Conservation (phyloP, 2,329 filamentous ascomycete species). For the Talaromyces amestolkiae region DNA sequence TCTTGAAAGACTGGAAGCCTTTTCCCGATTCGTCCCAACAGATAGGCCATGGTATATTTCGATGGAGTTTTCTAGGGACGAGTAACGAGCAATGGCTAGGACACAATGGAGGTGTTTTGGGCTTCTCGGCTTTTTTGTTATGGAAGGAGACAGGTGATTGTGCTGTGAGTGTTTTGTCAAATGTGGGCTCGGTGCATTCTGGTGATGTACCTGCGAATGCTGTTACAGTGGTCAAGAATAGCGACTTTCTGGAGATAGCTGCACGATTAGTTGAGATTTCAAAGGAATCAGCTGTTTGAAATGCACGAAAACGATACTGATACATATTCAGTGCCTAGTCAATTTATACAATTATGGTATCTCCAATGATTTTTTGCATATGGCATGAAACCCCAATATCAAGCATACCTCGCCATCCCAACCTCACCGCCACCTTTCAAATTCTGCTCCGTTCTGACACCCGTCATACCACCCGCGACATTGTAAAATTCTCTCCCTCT, state of each 20-base stretch:
- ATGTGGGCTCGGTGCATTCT: background rate
- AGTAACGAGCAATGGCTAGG: background rate
- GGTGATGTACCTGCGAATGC: background rate
- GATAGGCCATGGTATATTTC: background rate
- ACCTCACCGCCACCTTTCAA: background rate
- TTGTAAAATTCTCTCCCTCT: conserved; percentile 6
- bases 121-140: background rate
- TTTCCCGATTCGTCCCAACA: background rate
- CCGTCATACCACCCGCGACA: background rate
- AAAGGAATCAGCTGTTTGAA: background rate
- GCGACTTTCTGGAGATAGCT: background rate
- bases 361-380: background rate
- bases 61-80: background rate
- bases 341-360: background rate
- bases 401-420: conserved; percentile 5
- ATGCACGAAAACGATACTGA: background rate
- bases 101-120: background rate
- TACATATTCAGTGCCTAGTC: too few species aligned
- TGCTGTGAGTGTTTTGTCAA: background rate
- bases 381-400: background rate
- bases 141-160: background rate
- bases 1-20: background rate
- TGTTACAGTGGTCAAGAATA: background rate
- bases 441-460: background rate
- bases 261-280: background rate